Base-by-base conservation (phyloP, 1,284 basidiomycete species). In the Volvariella volvacea region DNA sequence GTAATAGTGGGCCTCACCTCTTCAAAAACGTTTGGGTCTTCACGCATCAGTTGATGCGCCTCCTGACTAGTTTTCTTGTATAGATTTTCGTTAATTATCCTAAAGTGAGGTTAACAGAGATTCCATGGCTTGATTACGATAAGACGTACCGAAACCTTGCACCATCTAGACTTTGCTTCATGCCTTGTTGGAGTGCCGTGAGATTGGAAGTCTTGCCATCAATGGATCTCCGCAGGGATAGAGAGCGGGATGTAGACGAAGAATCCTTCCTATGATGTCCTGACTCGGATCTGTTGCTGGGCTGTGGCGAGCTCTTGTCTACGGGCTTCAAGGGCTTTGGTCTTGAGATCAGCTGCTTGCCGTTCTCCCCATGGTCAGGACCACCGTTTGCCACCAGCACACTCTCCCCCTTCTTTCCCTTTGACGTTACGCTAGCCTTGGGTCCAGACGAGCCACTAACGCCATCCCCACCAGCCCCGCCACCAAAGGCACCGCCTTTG, bases 1-100 rank as follows among this genome's bases (percentile, higher is more conserved):
- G n/a, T n/a, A 30, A 10, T 44, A 44, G 54, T 51, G 61, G 60
- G 51, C 62, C 21, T 46, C 42, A 90, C 92, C 58, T 92, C 89
- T 41, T 80, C 68, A 53, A 87, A 92, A 15, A 86, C 71, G 38
- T 72, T 70, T 7, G 86, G 81, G 55, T 92, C 84, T 40, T 84
- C 75, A 57, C 76, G 76, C 83, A 96, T 92, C 76, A 94, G 78
- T 44, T 77, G 67, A 47, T 78, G 75, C 4, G 91, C 90, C 42
- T 85, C 73, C 19, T 63, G 65, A 51, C 91, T 91, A 46, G 80
- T 76, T 1, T 83, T 86, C 52, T 89, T 90, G 67, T 95, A 96
- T 19, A 96, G 66, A 39, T 74, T 75, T 66, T 94, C 92, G 58
- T 95, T 96, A 52, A 93, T 87, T 68, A 85, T 77, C 57, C 90